These are phyloP conservation scores for Monosporozyma siamensis DNA, from an alignment of 805 yeast species.

Conservation along the genomic window DNA sequence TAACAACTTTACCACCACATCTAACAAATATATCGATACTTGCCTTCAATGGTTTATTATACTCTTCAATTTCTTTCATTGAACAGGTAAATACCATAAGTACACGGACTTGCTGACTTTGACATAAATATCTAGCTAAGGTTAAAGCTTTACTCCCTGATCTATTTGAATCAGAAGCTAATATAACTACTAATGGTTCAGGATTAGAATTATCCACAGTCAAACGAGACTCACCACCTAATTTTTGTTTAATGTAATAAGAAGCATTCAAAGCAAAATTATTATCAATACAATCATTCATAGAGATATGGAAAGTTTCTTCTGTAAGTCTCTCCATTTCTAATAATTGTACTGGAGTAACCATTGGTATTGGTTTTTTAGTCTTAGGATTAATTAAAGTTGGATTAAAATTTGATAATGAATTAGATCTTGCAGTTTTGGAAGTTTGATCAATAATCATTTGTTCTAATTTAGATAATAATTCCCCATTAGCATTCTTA, in stretches of 20 bases:
- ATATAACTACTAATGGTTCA: slow-evolving; percentile 63
- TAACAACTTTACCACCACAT: slow-evolving; percentile 62
- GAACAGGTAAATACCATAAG: slow-evolving; percentile 37
- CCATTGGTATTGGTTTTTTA: slow-evolving; percentile 39
- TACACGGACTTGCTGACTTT: slow-evolving; percentile 57
- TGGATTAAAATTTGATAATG: slow-evolving; percentile 9
- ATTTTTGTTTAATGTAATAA: slow-evolving; percentile 44
- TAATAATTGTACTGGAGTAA: slow-evolving; percentile 69
- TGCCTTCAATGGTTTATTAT: slow-evolving; percentile 27
- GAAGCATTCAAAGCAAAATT: slow-evolving; percentile 61
- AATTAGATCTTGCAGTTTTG: slow-evolving; percentile 8
- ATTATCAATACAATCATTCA: slow-evolving; percentile 37
- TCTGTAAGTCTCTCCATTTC: slow-evolving; percentile 59
- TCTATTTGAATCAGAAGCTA: slow-evolving; percentile 59
- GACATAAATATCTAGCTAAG: slow-evolving; percentile 60
- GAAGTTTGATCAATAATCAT: slow-evolving; percentile 18
- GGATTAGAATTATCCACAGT: slow-evolving; percentile 62
- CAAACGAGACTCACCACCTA: slow-evolving; percentile 65
- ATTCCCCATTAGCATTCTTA: slow-evolving; percentile 6
- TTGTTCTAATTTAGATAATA: slow-evolving; percentile 14
- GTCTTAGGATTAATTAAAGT: slow-evolving; percentile 14
- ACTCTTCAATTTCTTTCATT: slow-evolving; percentile 11
- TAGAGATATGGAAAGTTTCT: slow-evolving; percentile 43
- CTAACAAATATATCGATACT: slow-evolving; percentile 49
- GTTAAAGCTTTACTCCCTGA: slow-evolving; percentile 71